Conservation (phyloP, 495 filamentous ascomycete genomes). For the Xylaria curta region DNA sequence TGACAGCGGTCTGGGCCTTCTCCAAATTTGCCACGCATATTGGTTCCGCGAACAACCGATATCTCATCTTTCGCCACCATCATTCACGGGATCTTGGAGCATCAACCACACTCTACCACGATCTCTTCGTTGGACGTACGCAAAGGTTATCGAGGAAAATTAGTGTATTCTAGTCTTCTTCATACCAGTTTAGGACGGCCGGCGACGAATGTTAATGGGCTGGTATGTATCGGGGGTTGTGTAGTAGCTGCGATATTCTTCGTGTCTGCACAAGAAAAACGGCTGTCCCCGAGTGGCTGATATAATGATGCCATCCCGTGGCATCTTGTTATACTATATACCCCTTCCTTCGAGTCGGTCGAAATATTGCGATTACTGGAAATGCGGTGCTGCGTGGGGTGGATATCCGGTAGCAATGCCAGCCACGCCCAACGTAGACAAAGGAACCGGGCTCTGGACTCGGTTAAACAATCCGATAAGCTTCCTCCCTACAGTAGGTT, state of each 20-base stretch:
- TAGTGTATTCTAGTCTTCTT: background rate
- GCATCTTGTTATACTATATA: background rate
- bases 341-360: background rate
- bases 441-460: conserved; percentile 49
- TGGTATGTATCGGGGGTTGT: background rate
- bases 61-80: conserved; percentile 4
- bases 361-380: conserved; percentile 24
- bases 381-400: conserved; percentile 34
- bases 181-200: background rate
- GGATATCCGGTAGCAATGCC: conserved; percentile 40
- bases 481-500: conserved; percentile 79
- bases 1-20: background rate
- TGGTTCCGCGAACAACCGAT: background rate
- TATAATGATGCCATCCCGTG: background rate
- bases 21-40: conserved; percentile 4
- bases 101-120: background rate
- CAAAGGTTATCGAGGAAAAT: background rate
- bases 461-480: conserved; percentile 81
- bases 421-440: conserved; percentile 32
- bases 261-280: background rate
- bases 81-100: background rate
- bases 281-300: background rate
- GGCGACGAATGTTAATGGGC: background rate
- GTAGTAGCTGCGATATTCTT: background rate
- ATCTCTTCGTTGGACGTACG: background rate